Base-by-base conservation (phyloP, 305 asterid species). In the Nicotiana rustica region DNA sequence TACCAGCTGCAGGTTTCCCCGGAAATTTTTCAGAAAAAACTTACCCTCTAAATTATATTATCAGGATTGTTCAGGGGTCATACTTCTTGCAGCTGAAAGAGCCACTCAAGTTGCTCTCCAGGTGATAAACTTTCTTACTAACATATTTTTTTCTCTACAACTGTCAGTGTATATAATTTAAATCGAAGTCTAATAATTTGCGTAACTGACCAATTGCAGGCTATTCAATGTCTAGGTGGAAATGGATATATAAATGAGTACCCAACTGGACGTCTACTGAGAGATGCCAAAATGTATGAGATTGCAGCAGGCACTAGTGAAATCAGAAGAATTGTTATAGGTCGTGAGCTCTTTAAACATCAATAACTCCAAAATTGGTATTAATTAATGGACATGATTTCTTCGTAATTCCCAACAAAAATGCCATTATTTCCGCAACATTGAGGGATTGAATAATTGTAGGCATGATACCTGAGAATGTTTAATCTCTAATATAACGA, bases 71-170 rank as follows among this genome's bases (percentile, higher is more conserved):
- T 97, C 99, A 59, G 99, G 99, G 33, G 93, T 89, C 64, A 93
- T 96, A 86, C 96, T 96, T 33, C 82, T 87, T 67, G 93, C 98
- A 67, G 99, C 97, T 33, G 99, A 95, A 90, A 88, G 94, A 90
- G 98, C 97, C 79, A 95, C 99, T 84, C 98, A 94, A 93, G 99
- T 93, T 83, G 97, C 98, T 85, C 99, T 95, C 76, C 96, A 95
- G 98, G 99, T 95, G 83, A 62, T 13, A 3, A 0, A 0, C 7
- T 21, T 71, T 4, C 0, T 41, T 64, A 21, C 13, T 25, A 29
- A 75, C 0, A 8, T 75, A 52, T 52, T 41, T 41, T 41, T 8
- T 2, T 8, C 12, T 8, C 12, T 57, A 6, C 3, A 57, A 57
- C 1, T 57, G 21, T 17, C 62, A n/a, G 10, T 62, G 4, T 62